These are phyloP conservation scores for Penicillium oxalicum DNA, from an alignment of 2,329 filamentous ascomycete species.

Conservation along the genomic window DNA sequence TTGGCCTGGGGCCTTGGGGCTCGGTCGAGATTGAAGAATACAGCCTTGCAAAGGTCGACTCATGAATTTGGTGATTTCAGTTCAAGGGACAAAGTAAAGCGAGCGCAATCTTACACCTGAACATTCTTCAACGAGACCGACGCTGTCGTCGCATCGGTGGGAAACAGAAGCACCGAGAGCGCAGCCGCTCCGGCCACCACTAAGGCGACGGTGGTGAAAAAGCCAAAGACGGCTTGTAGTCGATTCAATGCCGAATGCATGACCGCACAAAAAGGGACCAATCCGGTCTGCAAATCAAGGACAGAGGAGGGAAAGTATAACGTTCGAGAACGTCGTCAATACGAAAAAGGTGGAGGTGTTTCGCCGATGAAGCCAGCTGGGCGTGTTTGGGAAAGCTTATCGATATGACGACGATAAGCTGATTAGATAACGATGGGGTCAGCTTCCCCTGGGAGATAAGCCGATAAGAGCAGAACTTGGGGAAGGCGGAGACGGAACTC, in stretches of 20 bases:
- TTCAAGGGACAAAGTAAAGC: too few relatives aligned
- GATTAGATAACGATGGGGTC: not conserved
- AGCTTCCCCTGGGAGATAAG: not conserved
- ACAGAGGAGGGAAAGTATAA: not conserved
- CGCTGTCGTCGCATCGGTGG: conserved; percentile 52
- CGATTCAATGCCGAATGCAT: conserved; percentile 89
- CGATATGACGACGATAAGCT: conserved; percentile 7
- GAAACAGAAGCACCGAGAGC: conserved; percentile 62
- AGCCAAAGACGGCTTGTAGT: conserved; percentile 88
- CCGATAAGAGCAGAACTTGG: too few relatives aligned
- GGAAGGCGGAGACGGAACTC: too few relatives aligned
- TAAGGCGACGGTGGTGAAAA: conserved; percentile 93
- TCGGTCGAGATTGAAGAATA: too few relatives aligned
- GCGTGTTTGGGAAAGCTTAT: conserved; percentile 19
- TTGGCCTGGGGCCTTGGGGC: too few relatives aligned
- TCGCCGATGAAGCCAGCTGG: conserved; percentile 27
- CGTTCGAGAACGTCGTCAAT: too few relatives aligned
- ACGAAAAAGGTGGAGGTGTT: too few relatives aligned
- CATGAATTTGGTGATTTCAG: too few relatives aligned
- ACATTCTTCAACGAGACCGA: conserved; percentile 52
- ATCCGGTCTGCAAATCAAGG: too few relatives aligned
- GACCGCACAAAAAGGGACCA: too few relatives aligned
- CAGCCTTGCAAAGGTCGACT: too few relatives aligned
- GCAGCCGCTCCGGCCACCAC: conserved; percentile 74
- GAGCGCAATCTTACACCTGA: conserved; percentile 62